Evolutionary conservation across 768 basidiomycete species (phyloP).

Genomic region (Amylocystis lapponica): DNA sequence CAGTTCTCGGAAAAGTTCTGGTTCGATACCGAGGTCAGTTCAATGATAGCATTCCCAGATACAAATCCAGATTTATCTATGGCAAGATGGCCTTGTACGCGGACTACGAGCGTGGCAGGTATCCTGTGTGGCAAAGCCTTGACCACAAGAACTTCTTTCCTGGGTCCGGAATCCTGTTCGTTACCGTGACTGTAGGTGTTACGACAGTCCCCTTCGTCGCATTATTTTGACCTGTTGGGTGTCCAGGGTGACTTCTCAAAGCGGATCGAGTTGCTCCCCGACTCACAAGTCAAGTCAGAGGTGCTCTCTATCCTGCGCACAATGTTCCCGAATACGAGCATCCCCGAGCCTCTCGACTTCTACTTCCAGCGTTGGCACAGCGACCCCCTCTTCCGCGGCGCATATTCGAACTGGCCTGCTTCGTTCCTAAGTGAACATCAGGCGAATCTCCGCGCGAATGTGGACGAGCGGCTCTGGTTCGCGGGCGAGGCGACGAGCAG

Average conservation of each 20-base stretch:
- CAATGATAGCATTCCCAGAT: no score
- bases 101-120: conserved; percentile 51
- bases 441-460: conserved; percentile 48
- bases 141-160: conserved; percentile 54
- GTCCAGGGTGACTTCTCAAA: conserved; percentile 53
- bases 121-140: conserved; percentile 65
- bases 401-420: conserved; percentile 69
- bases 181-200: conserved; percentile 37
- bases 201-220: neutral
- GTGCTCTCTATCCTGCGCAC: conserved; percentile 48
- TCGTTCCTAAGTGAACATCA: conserved; percentile 49
- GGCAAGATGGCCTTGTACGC: conserved; percentile 55
- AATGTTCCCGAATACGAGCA: conserved; percentile 51
- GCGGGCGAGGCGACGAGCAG: conserved; percentile 58
- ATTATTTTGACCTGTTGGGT: neutral
- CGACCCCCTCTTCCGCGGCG: conserved; percentile 49
- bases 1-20: conserved; percentile 59
- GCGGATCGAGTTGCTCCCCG: conserved; percentile 49
- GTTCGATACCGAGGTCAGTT: conserved; percentile 38
- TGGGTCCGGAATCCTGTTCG: conserved; percentile 52
- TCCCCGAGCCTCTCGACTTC: conserved; percentile 55
- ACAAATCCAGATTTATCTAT: no score
- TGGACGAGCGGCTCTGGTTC: conserved; percentile 50
- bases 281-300: conserved; percentile 42
- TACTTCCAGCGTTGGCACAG: conserved; percentile 49